Percentiles rank a stretch among this genome's conserved stretches.
Evolutionary conservation across 306 rosid genomes (phyloP).

Genomic region (Vigna radiata): DNA sequence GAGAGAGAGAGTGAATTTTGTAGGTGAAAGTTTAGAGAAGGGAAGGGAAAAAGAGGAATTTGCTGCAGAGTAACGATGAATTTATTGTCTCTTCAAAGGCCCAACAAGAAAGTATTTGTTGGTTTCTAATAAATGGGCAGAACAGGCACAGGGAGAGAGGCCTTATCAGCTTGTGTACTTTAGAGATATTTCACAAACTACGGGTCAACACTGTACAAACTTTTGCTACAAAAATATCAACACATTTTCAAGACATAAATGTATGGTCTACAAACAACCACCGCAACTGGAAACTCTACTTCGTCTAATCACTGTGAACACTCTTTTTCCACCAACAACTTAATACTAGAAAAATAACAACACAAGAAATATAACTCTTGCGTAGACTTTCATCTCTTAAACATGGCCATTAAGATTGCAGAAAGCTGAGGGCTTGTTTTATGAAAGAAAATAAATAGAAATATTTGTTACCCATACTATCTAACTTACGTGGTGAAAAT

Average conservation of each 20-base stretch:
- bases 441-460: neutral
- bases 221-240: slow-evolving; percentile 30
- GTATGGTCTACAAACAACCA: slow-evolving; percentile 59
- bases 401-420: slow-evolving; percentile 30
- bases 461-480: neutral
- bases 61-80: slow-evolving; percentile 36
- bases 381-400: slow-evolving; percentile 16
- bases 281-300: slow-evolving; percentile 38
- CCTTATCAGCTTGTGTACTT: slow-evolving; percentile 61
- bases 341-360: slow-evolving; percentile 5
- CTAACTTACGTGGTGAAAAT: slow-evolving; percentile 41
- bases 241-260: slow-evolving; percentile 46
- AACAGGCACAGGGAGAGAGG: slow-evolving; percentile 54
- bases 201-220: slow-evolving; percentile 54
- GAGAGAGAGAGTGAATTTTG: slow-evolving; percentile 21
- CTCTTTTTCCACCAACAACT: slow-evolving; percentile 3
- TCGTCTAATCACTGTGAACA: slow-evolving; percentile 8
- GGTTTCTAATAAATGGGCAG: slow-evolving; percentile 74
- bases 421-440: neutral
- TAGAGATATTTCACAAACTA: slow-evolving; percentile 54
- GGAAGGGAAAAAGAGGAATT: slow-evolving; percentile 11
- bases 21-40: slow-evolving; percentile 26
- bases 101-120: slow-evolving; percentile 56
- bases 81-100: slow-evolving; percentile 47
- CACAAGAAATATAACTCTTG: neutral